These are phyloP conservation scores for Elongisporangium anandrum DNA, from an alignment of 352 stramenopile genomes.

Conservation along the genomic window DNA sequence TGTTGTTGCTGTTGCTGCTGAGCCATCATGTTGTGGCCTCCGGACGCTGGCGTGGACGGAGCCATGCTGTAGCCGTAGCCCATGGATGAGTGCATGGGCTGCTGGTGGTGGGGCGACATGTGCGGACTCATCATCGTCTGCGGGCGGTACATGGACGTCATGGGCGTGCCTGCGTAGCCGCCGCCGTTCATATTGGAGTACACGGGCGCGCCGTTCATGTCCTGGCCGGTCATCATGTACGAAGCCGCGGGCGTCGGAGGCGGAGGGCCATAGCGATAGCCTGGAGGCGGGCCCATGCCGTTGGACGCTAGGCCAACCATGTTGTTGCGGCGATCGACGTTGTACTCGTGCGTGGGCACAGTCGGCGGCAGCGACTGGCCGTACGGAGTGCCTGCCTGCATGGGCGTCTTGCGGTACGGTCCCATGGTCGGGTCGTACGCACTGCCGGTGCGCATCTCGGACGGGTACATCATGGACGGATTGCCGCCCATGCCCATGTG, in stretches of 20 bases:
- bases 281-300: slow-evolving; percentile 16
- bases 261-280: slow-evolving; percentile 21
- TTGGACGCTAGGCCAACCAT: slow-evolving; percentile 34
- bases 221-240: slow-evolving; percentile 8
- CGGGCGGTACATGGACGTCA: slow-evolving; percentile 33
- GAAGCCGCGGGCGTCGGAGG: slow-evolving; percentile 5
- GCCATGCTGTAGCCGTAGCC: slow-evolving; percentile 7
- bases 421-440: slow-evolving; percentile 48
- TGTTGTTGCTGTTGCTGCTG: slow-evolving; percentile 29
- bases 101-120: slow-evolving; percentile 23
- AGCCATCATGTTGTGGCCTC: slow-evolving; percentile 11
- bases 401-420: slow-evolving; percentile 41
- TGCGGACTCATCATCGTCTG: slow-evolving; percentile 21
- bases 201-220: slow-evolving; percentile 10
- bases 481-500: slow-evolving; percentile 7
- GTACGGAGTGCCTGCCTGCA: slow-evolving; percentile 33
- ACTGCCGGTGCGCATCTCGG: slow-evolving; percentile 28
- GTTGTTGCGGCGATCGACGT: slow-evolving; percentile 37
- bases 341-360: slow-evolving; percentile 26
- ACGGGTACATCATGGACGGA: slow-evolving; percentile 35
- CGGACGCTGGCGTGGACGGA: slow-evolving; percentile 5
- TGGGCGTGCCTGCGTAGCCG: slow-evolving; percentile 29
- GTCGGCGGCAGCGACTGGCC: slow-evolving; percentile 29
- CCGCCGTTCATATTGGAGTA: slow-evolving; percentile 30
- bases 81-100: slow-evolving; percentile 15